These are phyloP conservation scores for Neocatenulostroma microsporum DNA, from an alignment of 2,329 filamentous ascomycete genomes.

Conservation along the genomic window DNA sequence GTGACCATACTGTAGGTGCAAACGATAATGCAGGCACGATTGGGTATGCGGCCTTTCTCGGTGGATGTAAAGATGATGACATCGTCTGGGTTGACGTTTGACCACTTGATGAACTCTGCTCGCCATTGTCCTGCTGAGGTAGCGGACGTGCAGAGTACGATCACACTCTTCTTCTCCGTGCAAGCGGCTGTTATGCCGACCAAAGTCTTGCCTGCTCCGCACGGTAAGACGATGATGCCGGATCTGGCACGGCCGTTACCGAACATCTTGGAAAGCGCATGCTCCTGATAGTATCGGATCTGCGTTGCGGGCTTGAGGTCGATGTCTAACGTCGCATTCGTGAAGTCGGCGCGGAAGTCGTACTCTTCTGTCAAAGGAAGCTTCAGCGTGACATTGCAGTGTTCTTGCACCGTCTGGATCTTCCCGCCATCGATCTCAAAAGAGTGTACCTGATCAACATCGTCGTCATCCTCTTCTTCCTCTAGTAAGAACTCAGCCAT, in stretches of 20 bases:
- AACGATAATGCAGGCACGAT: slow-evolving; percentile 91
- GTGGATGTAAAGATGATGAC: slow-evolving; percentile 94
- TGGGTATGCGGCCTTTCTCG: slow-evolving; percentile 75
- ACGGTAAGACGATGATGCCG: slow-evolving; percentile 93
- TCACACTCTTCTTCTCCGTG: slow-evolving; percentile 93
- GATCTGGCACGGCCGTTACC: slow-evolving; percentile 95
- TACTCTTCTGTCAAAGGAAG: slow-evolving; percentile 93
- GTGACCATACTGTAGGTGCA: slow-evolving; percentile 99
- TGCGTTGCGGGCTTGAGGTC: slow-evolving; percentile 82
- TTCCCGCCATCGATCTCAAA: slow-evolving; percentile 81
- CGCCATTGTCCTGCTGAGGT: slow-evolving; percentile 99
- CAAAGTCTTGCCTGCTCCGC: slow-evolving; percentile 91
- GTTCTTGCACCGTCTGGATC: slow-evolving; percentile 81
- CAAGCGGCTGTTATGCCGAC: slow-evolving; percentile 96
- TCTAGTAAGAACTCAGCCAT: slow-evolving; percentile 62
- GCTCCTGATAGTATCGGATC: slow-evolving; percentile 93
- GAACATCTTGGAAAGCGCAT: slow-evolving; percentile 98
- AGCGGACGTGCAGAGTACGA: slow-evolving; percentile 90
- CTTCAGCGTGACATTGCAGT: slow-evolving; percentile 70
- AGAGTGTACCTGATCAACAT: slow-evolving; percentile 78
- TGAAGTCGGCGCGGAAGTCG: slow-evolving; percentile 85
- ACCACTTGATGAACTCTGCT: slow-evolving; percentile 96
- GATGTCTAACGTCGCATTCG: slow-evolving; percentile 87
- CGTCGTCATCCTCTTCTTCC: slow-evolving; percentile 79
- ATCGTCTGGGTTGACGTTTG: slow-evolving; percentile 90